phyloP scores from a whole-genome alignment of 305 asterid species.

The Fraxinus paxiana region DNA sequence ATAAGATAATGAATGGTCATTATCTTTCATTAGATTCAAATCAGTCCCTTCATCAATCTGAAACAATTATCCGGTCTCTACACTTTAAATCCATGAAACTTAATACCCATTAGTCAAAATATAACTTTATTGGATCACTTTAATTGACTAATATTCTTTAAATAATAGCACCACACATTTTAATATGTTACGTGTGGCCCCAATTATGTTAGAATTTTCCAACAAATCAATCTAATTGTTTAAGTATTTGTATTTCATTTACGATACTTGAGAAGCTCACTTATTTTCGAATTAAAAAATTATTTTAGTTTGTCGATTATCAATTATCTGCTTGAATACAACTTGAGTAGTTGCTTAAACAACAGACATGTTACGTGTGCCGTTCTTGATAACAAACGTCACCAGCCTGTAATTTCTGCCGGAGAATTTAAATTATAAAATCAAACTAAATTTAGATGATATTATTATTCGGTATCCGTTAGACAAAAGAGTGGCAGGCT shows the following conservation, averaged over 20 bases:
- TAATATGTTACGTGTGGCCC: too few relatives aligned
- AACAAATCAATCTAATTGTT: neutral
- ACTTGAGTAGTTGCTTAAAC: neutral
- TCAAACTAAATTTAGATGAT: neutral
- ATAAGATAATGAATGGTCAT: too few relatives aligned
- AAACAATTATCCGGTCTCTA: too few relatives aligned
- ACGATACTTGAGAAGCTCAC: neutral
- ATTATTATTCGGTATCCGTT: neutral
- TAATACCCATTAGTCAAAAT: too few relatives aligned
- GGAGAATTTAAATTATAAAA: neutral
- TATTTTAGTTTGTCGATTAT: neutral
- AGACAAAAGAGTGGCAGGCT: neutral
- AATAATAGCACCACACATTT: too few relatives aligned
- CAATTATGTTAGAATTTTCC: too few relatives aligned
- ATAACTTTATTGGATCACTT: too few relatives aligned
- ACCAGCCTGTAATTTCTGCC: neutral
- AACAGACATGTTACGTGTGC: neutral
- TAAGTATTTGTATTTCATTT: neutral
- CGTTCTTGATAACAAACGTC: neutral
- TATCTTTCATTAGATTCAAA: too few relatives aligned
- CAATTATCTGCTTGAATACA: neutral
- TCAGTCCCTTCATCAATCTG: too few relatives aligned
- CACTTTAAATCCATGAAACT: too few relatives aligned
- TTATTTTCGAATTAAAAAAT: too few relatives aligned
- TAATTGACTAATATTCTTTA: too few relatives aligned